Evolutionary conservation across 2,329 filamentous ascomycete genomes (phyloP), one percentile per base, ranked within the genome.

Genomic region (Ophiostoma perfectum): DNA sequence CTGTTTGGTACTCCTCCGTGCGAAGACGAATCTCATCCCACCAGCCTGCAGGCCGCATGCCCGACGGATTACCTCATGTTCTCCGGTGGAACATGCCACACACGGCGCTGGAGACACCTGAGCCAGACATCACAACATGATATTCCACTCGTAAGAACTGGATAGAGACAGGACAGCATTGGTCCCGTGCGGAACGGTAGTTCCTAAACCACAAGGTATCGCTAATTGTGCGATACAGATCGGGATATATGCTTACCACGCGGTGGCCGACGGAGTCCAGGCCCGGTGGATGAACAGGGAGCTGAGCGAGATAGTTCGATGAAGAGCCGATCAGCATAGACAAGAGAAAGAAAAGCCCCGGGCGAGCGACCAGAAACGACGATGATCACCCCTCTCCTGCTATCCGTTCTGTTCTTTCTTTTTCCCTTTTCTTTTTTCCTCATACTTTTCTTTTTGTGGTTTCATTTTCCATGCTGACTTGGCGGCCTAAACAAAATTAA

Each of bases 71-170:
- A 27, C 27, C 27, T 27, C 27, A 27, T 49, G 36, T 62, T 52
- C 18, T 63, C 64, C 64, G 67, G 67, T 68, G 67, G 64, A 49
- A 63, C 67, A 60, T 18, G 55, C 36, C 27, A 27, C 55, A 44
- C 11, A 44, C 42, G 42, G 42, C 27, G 27, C 27, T 27, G 27
- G 27, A 1, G 27, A 27, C 27, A 27, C 27, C 27, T 27, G 27
- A 27, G 27, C 2, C 27, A 27, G 27, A 27, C 27, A 27, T 27
- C 27, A 27, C 27, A 27, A 27, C 27, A 27, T 27, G 27, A 27
- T 27, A 27, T 27, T 27, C 1, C 2, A 27, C 27, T 27, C 27
- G 27, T 27, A 27, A 27, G 27, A 27, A 27, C 27, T 27, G 27
- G 27, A 27, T 27, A 27, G 27, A 27, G 27, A 27, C 27, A 27